phyloP scores from a whole-genome alignment of 1,284 basidiomycete species.

The Chalciporus sp. region DNA sequence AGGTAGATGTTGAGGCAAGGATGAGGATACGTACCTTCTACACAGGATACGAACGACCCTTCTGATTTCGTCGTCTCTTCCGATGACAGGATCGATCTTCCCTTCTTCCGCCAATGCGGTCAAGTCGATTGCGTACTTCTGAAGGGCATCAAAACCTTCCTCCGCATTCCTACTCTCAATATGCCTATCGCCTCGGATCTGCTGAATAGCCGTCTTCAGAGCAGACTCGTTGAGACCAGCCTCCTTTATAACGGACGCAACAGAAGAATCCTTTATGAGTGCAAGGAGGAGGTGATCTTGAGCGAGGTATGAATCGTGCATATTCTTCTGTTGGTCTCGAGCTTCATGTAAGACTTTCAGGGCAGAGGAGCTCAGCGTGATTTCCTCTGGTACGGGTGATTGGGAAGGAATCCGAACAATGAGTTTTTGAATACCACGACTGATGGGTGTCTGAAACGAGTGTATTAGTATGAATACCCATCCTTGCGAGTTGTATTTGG shows the following conservation, averaged over 20 bases:
- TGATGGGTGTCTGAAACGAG: slow-evolving; percentile 49
- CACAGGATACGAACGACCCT: slow-evolving; percentile 75
- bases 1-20: neutral
- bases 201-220: slow-evolving; percentile 80
- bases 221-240: slow-evolving; percentile 70
- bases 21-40: slow-evolving; percentile 50
- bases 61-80: slow-evolving; percentile 59
- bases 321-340: slow-evolving; percentile 79
- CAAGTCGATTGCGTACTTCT: slow-evolving; percentile 84
- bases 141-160: slow-evolving; percentile 84
- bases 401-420: slow-evolving; percentile 83
- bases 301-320: slow-evolving; percentile 93
- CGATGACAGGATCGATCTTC: slow-evolving; percentile 93
- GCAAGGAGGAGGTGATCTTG: slow-evolving; percentile 84
- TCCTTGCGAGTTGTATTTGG: slow-evolving; percentile 16
- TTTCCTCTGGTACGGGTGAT: slow-evolving; percentile 83
- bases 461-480: slow-evolving; percentile 32
- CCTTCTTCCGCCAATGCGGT: slow-evolving; percentile 88
- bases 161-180: slow-evolving; percentile 84
- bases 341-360: slow-evolving; percentile 81
- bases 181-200: slow-evolving; percentile 78
- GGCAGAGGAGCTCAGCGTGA: slow-evolving; percentile 61
- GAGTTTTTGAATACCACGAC: slow-evolving; percentile 66
- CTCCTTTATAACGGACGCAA: slow-evolving; percentile 74
- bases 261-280: slow-evolving; percentile 65